Evolutionary conservation across 495 filamentous ascomycete species (phyloP), one percentile per base, ranked within the genome.

Genomic region (Terfezia claveryi): DNA sequence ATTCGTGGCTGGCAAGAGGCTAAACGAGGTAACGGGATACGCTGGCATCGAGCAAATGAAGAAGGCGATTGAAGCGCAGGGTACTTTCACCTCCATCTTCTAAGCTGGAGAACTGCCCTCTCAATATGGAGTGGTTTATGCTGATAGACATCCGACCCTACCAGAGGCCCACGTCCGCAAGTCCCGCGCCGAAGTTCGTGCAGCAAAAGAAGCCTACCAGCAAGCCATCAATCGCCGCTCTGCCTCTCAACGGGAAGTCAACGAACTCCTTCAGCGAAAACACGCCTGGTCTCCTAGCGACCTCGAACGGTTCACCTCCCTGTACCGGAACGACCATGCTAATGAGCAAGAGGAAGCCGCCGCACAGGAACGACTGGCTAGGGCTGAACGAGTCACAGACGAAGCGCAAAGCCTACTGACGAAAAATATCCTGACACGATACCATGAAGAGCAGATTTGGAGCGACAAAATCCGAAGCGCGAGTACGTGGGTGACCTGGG

Each of bases 401-500:
- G 80, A 85, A 50, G 77, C 86, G 2, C 75, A 79, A 27, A 73
- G 78, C 8, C 75, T 78, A 62, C 70, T 98, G 51, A 85, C 80
- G 64, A 77, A 80, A 41, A 77, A 76, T 38, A 95, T 96, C 56
- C 71, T 95, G 37, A 80, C 80, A 36, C 79, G 91, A 32, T 98
- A 98, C 69, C 91, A 98, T 69, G 91, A 98, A 68, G 91, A 98
- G 69, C 91, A 98, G 72, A 94, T 98, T 50, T 98, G 91, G 91
- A 89, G 83, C 61, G 91, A 98, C 64, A 91, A 93, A 64, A 98
- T 98, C 65, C 76, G 91, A 46, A 73, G 91, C 56, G 94, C 94
- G 77, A 85, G 80, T 61, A 96, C 91, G 6, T 98, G 91, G 91
- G 87, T 91, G 23, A 98, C 91, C 2, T 95, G 92, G 81, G 91